phyloP scores from a whole-genome alignment of 148 eudicot genomes.

The Vaccinium vitisidaea region DNA sequence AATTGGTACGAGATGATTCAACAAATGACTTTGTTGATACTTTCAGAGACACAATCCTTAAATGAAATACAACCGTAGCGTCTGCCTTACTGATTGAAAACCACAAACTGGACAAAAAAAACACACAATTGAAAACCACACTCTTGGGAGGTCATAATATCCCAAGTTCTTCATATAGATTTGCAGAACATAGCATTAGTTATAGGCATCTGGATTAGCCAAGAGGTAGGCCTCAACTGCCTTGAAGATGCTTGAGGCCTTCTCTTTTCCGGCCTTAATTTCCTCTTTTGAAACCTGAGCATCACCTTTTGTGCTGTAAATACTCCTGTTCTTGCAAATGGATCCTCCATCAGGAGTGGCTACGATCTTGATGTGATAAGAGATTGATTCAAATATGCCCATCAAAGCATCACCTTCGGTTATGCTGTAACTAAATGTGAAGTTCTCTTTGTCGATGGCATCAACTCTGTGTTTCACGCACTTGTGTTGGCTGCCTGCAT shows the following conservation, averaged over 20 bases:
- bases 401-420: constrained; percentile 12
- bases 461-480: not conserved
- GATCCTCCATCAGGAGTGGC: not conserved
- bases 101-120: not conserved
- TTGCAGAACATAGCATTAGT: not conserved
- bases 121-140: not conserved
- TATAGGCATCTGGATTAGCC: constrained; percentile 18
- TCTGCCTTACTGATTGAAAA: too few species aligned
- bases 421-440: constrained; percentile 14
- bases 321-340: not conserved
- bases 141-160: too few species aligned
- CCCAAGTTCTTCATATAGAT: too few species aligned
- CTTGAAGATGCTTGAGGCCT: constrained; percentile 11
- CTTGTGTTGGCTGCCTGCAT: not conserved
- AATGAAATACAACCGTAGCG: not conserved
- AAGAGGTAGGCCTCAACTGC: constrained; percentile 24
- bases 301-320: constrained; percentile 13
- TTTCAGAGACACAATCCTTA: not conserved
- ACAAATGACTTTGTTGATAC: not conserved
- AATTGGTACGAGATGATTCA: too few species aligned
- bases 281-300: constrained; percentile 8
- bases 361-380: constrained; percentile 1
- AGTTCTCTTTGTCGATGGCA: too few species aligned
- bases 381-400: constrained; percentile 8
- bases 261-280: constrained; percentile 19